Evolutionary conservation across 768 basidiomycete species (phyloP).

Genomic region (Tulasnella sp.): DNA sequence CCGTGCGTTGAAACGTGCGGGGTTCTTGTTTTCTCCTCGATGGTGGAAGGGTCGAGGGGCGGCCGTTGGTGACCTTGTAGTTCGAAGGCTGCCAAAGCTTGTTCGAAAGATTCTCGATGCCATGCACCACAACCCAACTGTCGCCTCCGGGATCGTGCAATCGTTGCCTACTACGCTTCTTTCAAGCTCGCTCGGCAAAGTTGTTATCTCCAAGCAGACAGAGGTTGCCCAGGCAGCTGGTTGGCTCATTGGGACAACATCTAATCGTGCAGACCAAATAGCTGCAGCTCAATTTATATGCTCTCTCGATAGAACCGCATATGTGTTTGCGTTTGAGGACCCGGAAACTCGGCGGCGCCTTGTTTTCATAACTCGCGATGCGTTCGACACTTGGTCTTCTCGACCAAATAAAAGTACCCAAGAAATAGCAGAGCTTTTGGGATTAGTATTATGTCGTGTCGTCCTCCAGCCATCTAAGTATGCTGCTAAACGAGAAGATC

Average conservation of each 20-base stretch:
- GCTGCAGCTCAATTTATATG: neutral
- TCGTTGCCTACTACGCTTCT: too few species aligned
- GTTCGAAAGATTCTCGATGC: too few species aligned
- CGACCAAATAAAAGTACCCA: neutral
- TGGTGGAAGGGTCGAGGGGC: neutral
- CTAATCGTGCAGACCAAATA: neutral
- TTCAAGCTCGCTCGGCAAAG: neutral
- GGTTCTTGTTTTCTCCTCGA: neutral
- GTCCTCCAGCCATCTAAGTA: too few species aligned
- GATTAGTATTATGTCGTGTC: neutral
- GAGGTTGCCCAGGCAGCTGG: neutral
- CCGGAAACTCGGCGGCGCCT: too few species aligned
- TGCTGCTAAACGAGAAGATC: neutral
- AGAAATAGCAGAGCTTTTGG: neutral
- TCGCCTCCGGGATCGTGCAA: too few species aligned
- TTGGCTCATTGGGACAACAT: neutral
- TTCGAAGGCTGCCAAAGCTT: too few species aligned
- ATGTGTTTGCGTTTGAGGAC: neutral
- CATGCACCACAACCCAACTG: too few species aligned
- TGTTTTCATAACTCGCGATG: neutral
- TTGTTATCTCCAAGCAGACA: neutral
- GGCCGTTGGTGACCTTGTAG: neutral
- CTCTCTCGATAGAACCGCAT: too few species aligned
- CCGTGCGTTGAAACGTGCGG: neutral
- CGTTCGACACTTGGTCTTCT: neutral